Evolutionary conservation across 1,284 basidiomycete genomes (phyloP), one percentile per base, ranked within the genome.

Genomic region (Anthracocystis walkeri): DNA sequence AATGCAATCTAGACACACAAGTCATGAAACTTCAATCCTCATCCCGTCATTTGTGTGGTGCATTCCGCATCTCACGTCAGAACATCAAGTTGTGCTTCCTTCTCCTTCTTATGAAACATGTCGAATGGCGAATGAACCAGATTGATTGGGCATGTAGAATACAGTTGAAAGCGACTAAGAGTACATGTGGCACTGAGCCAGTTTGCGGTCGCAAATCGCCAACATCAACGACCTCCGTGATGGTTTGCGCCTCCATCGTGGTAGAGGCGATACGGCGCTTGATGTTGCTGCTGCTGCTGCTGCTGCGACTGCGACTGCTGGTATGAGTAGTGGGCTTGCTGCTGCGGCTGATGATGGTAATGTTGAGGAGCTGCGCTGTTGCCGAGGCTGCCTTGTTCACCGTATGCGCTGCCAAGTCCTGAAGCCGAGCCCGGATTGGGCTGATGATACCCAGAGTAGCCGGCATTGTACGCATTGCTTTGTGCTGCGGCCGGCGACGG

Each of bases 281-380:
- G 23, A n/a, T 58, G 56, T 12, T 48, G 41, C 18, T 35, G 49
- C 21, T 23, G 49, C 41, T 33, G 50, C 23, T 64, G 45, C 25
- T 27, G 25, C n/a, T 40, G 10, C 35, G 48, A 45, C 18, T 46
- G 55, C 14, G 45, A 45, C 21, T 44, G 25, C 25, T 35, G 49
- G 20, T 53, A 23, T 18, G 18, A 29, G 20, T 33, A 33, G 18
- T 50, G 48, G 14, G 29, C 18, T 10, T 60, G 49, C 49, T 44
- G 48, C 21, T 59, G 60, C 33, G 42, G 58, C 14, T 55, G 44
- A 23, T 52, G 35, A 31, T 53, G 58, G 10, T 46, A 25, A 11
- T 58, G 54, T 3, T 60, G 61, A 40, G 64, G 58, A 29, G 49
- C 53, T 8, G 46, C 41, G 40, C 66, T 52, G 31, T 58, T 58